Base-by-base conservation (phyloP, 225 moss, liverwort and hornwort species). In the Pseudoscleropodium purum region DNA sequence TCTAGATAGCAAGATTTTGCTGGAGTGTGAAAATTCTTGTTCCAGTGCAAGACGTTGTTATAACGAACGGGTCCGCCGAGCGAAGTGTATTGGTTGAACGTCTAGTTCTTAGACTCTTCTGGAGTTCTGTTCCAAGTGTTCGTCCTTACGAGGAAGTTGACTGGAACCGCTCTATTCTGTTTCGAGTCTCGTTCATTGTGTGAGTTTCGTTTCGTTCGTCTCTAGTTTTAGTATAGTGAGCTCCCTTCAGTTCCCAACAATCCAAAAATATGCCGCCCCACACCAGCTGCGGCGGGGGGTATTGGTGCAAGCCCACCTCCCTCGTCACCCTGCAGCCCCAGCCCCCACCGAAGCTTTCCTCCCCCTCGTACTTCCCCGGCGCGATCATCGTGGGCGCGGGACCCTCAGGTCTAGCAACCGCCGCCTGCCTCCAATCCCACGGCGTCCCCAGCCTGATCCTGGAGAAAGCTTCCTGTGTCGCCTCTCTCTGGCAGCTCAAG, bases 321-420 rank as follows among this genome's bases (percentile, higher is more conserved):
- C n/a, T 73, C 15, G 82, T 62, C 11, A 54, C 41, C 33, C 41
- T 66, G 79, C 78, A 79, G 41, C 66, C 64, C 14, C 77, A 77
- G 30, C 13, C 8, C 5, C 11, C 45, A 6, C 11, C 36, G 45
- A 66, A 34, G 36, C 30, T 30, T 15, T 62, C 66, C 23, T 54
- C 91, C 20, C 79, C 88, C 2, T 47, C 75, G 73, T 92, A 89
- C 36, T 86, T 86, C 69, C 57, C 93, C 18, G 97, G 98, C 24
- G 98, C 91, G 9, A 94, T 98, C 63, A 89, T 98, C 19, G 98
- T 98, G 14, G 98, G 98, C 7, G 98, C 96, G 9, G 98, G 98
- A 10, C 98, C 98, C 0, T 94, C 98, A 2, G 98, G 98, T 65
- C 65, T 98, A 59, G 97, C 98, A 9, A 94, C 97, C 4, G 98